Base-by-base conservation (phyloP, 176 grass and related monocot species). In the Bothriochloa decipiens region DNA sequence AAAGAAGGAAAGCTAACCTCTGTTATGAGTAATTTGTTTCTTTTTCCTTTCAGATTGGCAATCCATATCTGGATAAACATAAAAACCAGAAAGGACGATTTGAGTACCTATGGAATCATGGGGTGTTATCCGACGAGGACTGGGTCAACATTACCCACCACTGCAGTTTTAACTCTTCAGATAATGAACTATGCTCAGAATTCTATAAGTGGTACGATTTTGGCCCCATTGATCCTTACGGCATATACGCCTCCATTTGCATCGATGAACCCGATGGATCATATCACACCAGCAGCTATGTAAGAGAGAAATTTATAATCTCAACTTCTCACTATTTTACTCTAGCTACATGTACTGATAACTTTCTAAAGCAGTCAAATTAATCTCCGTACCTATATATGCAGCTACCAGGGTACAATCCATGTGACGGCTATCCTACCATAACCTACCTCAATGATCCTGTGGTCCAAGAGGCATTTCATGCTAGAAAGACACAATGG, bases 211-310 rank as follows among this genome's bases (percentile, higher is more conserved):
- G 15, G 57, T 25, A n/a, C 89, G 12, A 82, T 32, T 36, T 1
- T 3, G 83, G 83, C 0, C 23, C 36, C 0, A 79, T 92, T 7
- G 67, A 92, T 70, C 0, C 0, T 18, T 92, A 92, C 83, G 37
- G 80, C 68, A 89, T 92, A 20, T 89, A 92, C 23, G 86, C 87
- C 23, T 83, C 90, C 0, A 12, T 89, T 39, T 92, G 90, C 69
- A 3, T 83, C 17, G 45, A 8, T 8, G 39, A 11, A 0, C 16
- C 52, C 4, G n/a, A 83, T 4, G 86, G 86, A 42, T 6, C 73
- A 0, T 70, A 71, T 42, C 61, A 88, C 28, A 43, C 80, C 0
- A 88, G 80, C 14, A 25, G 80, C 53, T 83, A 88, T 7, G 86
- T 88, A 83, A 72, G 85, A 25, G 40, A 72, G 13, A 53, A 20